These are phyloP conservation scores for Rosa chinensis DNA, from an alignment of 306 rosid genomes.

Conservation along the genomic window DNA sequence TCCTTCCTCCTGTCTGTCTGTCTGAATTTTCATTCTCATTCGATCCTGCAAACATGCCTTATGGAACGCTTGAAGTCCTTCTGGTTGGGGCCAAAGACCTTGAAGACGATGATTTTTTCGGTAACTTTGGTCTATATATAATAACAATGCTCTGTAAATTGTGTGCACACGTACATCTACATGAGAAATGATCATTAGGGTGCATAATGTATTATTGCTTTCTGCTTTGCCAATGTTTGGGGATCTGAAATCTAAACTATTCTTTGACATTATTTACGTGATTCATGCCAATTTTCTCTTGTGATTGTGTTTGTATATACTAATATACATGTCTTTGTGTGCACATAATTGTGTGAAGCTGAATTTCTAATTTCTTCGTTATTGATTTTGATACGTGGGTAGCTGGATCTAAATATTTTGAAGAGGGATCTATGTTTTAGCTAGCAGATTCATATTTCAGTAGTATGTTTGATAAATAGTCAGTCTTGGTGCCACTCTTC, in stretches of 20 bases:
- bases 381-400: neutral
- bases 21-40: neutral
- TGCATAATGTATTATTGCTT: neutral
- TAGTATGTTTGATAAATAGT: neutral
- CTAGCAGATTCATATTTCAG: neutral
- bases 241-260: neutral
- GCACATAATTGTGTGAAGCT: neutral
- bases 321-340: neutral
- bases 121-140: conserved; percentile 24
- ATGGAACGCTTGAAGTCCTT: conserved; percentile 73
- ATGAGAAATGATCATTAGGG: neutral
- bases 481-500: neutral
- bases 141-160: neutral
- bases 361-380: neutral
- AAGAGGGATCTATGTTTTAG: neutral
- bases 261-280: neutral
- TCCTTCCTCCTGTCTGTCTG: neutral
- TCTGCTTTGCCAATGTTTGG: neutral
- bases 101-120: conserved; percentile 53
- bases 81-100: conserved; percentile 69
- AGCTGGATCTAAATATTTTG: neutral
- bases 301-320: neutral
- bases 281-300: neutral
- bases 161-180: neutral
- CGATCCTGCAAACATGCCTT: conserved; percentile 46